Conservation (phyloP, 1,284 basidiomycete genomes). For the Taiwanofungus camphoratus region DNA sequence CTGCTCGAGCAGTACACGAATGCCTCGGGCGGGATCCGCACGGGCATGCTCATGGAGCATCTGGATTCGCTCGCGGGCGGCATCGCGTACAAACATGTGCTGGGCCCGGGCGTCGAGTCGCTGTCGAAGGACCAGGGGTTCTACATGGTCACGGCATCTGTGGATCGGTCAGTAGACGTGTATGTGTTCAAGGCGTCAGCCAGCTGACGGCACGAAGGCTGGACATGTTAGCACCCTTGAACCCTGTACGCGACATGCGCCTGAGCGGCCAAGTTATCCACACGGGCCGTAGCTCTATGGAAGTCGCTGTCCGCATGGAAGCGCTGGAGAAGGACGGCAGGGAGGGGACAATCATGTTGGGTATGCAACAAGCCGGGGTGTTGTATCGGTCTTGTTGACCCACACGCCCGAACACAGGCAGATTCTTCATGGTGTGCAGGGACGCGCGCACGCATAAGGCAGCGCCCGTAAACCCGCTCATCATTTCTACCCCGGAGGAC, state of each 20-base stretch:
- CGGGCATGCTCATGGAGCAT: constrained; percentile 70
- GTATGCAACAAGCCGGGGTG: constrained; percentile 29
- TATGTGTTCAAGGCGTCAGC: constrained; percentile 3
- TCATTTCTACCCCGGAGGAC: constrained; percentile 59
- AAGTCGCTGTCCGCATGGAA: constrained; percentile 81
- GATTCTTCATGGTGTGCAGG: constrained; percentile 81
- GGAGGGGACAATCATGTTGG: constrained; percentile 62
- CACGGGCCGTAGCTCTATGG: constrained; percentile 74
- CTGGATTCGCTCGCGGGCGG: constrained; percentile 80
- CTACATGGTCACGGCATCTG: constrained; percentile 79
- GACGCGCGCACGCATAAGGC: constrained; percentile 65
- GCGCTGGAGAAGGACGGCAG: constrained; percentile 40
- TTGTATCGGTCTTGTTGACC: not conserved
- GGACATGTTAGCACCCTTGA: constrained; percentile 56
- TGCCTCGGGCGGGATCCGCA: constrained; percentile 62
- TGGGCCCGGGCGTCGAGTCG: constrained; percentile 50
- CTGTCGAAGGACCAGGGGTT: constrained; percentile 58
- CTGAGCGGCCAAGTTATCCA: constrained; percentile 78
- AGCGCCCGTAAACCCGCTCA: constrained; percentile 59
- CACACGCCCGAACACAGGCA: constrained; percentile 32
- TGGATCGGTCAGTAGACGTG: constrained; percentile 53
- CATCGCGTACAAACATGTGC: constrained; percentile 77
- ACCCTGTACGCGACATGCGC: constrained; percentile 60
- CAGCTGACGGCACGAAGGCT: constrained; percentile 34
- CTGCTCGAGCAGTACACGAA: constrained; percentile 66